phyloP scores from a whole-genome alignment of 106 monocot genomes.

The Dioscorea alata region DNA sequence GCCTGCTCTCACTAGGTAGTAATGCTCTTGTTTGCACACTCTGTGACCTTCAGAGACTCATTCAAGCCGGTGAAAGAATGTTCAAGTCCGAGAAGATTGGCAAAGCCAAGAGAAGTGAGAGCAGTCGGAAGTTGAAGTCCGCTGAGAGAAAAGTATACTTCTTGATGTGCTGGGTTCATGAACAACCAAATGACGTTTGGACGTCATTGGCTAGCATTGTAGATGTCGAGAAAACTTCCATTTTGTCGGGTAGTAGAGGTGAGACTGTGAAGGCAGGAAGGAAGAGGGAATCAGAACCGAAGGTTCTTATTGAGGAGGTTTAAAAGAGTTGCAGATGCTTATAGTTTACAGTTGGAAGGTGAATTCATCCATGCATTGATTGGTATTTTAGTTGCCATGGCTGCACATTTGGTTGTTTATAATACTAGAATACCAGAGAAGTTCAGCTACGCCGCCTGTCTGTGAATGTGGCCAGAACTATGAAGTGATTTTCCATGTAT shows the following conservation, averaged over 20 bases:
- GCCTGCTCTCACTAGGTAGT: conserved; percentile 43
- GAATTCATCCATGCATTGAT: no score
- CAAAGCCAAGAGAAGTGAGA: conserved; percentile 22
- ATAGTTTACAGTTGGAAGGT: no score
- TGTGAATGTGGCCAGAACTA: no score
- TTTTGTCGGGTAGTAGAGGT: conserved; percentile 4
- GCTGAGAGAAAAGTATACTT: conserved; percentile 85
- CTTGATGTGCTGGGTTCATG: conserved; percentile 89
- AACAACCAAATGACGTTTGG: conserved; percentile 67
- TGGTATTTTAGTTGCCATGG: no score
- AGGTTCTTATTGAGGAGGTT: conserved; percentile 55
- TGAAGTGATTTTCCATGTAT: no score
- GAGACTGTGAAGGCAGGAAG: conserved; percentile 1
- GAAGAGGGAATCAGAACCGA: conserved; percentile 9
- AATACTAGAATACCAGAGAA: no score
- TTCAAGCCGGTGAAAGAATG: conserved; percentile 33
- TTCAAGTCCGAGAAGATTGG: conserved; percentile 46
- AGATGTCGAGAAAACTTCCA: conserved; percentile 43
- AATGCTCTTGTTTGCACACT: conserved; percentile 64
- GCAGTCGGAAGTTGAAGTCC: conserved; percentile 28
- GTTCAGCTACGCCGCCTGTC: no score
- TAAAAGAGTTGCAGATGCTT: background rate
- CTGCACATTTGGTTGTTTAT: no score
- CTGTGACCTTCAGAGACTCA: conserved; percentile 69
- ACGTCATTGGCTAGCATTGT: conserved; percentile 41